These are phyloP conservation scores for Myxozyma neotropica DNA, from an alignment of 805 yeast genomes.

Conservation along the genomic window DNA sequence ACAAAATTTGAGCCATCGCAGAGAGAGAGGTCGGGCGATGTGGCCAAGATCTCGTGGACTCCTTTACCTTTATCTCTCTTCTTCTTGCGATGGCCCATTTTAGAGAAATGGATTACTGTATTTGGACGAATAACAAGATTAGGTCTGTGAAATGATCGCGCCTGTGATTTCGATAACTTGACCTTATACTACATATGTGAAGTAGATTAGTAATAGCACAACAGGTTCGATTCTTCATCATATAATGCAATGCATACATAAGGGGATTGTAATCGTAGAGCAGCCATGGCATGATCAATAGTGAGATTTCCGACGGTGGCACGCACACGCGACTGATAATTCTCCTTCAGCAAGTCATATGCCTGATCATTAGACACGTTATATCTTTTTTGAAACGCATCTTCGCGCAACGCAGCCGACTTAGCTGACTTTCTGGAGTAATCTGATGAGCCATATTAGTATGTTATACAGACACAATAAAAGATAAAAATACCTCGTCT, in stretches of 20 bases:
- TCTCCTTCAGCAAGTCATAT: slow-evolving; percentile 78
- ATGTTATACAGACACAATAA: not conserved
- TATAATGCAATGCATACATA: slow-evolving; percentile 43
- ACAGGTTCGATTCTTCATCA: not conserved
- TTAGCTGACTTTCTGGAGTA: not conserved
- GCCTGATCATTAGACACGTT: slow-evolving; percentile 87
- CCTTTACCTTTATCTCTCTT: slow-evolving; percentile 89
- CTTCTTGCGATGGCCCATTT: slow-evolving; percentile 74
- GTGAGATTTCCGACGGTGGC: slow-evolving; percentile 87
- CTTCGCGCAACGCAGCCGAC: slow-evolving; percentile 52
- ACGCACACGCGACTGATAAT: slow-evolving; percentile 88
- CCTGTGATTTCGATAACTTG: slow-evolving; percentile 62
- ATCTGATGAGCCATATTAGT: slow-evolving; percentile 11
- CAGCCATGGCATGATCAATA: slow-evolving; percentile 91
- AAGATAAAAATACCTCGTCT: not conserved
- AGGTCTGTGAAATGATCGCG: slow-evolving; percentile 80
- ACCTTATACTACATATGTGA: slow-evolving; percentile 61
- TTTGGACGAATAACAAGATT: slow-evolving; percentile 76
- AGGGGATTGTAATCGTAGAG: slow-evolving; percentile 83
- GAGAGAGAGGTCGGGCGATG: slow-evolving; percentile 72
- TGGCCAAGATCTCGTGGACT: slow-evolving; percentile 68
- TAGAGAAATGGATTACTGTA: slow-evolving; percentile 71
- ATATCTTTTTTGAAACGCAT: slow-evolving; percentile 60
- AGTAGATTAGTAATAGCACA: not conserved
- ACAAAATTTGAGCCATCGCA: slow-evolving; percentile 82